Evolutionary conservation across 1,284 basidiomycete species (phyloP), one percentile per base, ranked within the genome.

Genomic region (Agaricales sp.): DNA sequence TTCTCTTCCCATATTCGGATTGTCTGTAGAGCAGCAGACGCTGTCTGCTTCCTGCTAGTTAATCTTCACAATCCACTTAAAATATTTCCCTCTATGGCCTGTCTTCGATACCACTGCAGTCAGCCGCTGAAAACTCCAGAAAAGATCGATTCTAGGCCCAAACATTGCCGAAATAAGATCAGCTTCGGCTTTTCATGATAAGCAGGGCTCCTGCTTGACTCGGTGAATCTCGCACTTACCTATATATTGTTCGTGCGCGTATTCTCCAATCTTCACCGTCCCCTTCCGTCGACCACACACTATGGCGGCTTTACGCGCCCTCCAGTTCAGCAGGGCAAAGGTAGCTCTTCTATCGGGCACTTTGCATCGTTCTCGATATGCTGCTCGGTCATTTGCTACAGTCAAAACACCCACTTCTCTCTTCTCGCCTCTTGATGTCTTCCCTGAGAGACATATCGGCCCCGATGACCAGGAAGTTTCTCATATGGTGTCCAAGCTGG

Each of bases 371-470:
- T n/a, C 8, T 35, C 11, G 30, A 35, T 11, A 35, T n/a, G 30
- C 30, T n/a, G 8, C n/a, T 8, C 30, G 75, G 50, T 68, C 68
- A 50, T 67, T 83, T 51, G 80, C 81, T 22, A 80, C 77, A n/a
- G 70, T 78, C 49, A 78, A 75, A 60, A 63, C 70, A 23, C 74
- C 78, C 19, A 55, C 69, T 2, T 78, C 79, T 19, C 69, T 84
- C 51, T 90, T 93, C 63, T 75, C 82, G 11, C 80, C 91, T 1
- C 73, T 95, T 53, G 93, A 97, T 69, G 87, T 82, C 22, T 96
- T 96, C 67, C 66, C 81, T 30, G 82, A 89, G 57, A 80, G 93
- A 43, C 93, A 97, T 64, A 81, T 96, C 57, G 93, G 93, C 3
- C 93, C 92, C 20, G 82, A 92, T 60, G 77, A 81, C 52, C 64